Conservation (phyloP, 2,329 filamentous ascomycete species). For the Claviceps capensis region DNA sequence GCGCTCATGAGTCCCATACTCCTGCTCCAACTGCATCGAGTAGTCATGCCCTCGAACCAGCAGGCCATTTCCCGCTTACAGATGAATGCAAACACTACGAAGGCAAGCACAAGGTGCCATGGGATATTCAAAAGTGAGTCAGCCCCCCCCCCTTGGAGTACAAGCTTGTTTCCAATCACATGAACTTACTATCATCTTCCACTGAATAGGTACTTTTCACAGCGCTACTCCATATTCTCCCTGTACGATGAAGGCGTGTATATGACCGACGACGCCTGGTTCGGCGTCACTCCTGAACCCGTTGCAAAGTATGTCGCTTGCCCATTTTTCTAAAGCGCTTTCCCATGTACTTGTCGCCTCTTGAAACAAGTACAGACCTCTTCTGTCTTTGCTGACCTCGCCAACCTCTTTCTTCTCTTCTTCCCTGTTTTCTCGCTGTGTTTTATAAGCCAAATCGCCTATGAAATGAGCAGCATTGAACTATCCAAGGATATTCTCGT, state of each 20-base stretch:
- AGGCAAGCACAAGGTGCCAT: conserved; percentile 55
- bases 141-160: background rate
- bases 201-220: conserved; percentile 64
- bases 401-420: background rate
- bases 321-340: background rate
- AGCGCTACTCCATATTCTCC: conserved; percentile 77
- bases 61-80: conserved; percentile 37
- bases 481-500: conserved; percentile 53
- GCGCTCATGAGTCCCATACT: conserved; percentile 5
- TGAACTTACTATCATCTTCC: background rate
- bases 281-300: conserved; percentile 87
- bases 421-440: background rate
- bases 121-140: conserved; percentile 68
- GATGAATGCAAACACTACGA: conserved; percentile 65
- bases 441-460: conserved; percentile 55
- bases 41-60: conserved; percentile 24
- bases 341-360: background rate
- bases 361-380: background rate
- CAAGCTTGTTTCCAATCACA: background rate
- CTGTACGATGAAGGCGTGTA: conserved; percentile 77
- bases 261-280: conserved; percentile 93
- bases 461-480: conserved; percentile 48
- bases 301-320: conserved; percentile 55
- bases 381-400: background rate
- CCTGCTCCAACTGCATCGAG: conserved; percentile 6